Conservation (phyloP, 2,329 filamentous ascomycete genomes). For the Nigrospora oryzae region DNA sequence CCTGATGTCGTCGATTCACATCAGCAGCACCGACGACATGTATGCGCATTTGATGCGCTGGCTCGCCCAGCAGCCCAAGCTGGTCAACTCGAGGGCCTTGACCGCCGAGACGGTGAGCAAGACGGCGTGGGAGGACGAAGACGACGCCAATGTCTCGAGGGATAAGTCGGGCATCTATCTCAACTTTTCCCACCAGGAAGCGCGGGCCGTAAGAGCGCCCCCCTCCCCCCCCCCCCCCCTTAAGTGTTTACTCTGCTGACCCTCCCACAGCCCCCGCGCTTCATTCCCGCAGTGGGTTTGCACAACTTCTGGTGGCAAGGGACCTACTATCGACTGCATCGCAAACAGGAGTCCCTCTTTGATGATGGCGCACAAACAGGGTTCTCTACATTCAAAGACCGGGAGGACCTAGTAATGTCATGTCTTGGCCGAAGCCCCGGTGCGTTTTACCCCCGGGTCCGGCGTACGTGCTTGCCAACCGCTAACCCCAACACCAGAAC, state of each 20-base stretch:
- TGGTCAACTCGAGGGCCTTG: conserved; percentile 41
- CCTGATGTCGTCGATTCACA: conserved; percentile 42
- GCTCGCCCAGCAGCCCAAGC: conserved; percentile 42
- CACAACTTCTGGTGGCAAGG: conserved; percentile 47
- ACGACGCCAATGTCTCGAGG: conserved; percentile 19
- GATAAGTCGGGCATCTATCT: conserved; percentile 33
- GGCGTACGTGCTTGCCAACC: background rate
- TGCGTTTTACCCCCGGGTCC: conserved; percentile 3
- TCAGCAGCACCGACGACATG: conserved; percentile 48
- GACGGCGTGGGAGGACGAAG: conserved; percentile 41
- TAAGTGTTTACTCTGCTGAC: background rate
- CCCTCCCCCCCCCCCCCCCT: background rate
- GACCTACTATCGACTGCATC: conserved; percentile 38
- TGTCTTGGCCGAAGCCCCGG: conserved; percentile 42
- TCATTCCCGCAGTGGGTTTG: conserved; percentile 42
- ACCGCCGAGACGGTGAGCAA: conserved; percentile 47
- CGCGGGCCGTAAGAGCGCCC: conserved; percentile 30
- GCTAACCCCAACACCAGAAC: conserved; percentile 21
- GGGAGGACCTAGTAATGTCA: conserved; percentile 43
- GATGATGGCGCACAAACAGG: conserved; percentile 24
- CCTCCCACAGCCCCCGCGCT: conserved; percentile 33
- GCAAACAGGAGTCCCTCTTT: conserved; percentile 34
- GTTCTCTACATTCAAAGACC: conserved; percentile 33
- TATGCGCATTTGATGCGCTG: conserved; percentile 51
- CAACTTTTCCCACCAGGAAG: conserved; percentile 52